Conservation (phyloP, 176 grass and related monocot genomes). For the Bromus sterilis region DNA sequence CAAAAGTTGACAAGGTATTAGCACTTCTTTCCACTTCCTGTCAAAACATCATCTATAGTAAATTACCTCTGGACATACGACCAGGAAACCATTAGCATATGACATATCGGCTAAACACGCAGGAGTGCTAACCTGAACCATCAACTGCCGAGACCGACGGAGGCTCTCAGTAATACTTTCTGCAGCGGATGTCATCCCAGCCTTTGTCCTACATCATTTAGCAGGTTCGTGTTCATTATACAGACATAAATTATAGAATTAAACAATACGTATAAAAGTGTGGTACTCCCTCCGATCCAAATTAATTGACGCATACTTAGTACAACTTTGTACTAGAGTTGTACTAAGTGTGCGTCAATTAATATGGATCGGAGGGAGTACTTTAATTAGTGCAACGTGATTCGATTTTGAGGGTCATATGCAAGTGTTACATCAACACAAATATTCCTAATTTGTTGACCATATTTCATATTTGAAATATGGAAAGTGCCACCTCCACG, state of each 20-base stretch:
- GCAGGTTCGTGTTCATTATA: not conserved
- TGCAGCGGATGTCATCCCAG: conserved; percentile 74
- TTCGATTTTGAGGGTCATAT: not conserved
- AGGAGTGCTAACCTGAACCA: conserved; percentile 70
- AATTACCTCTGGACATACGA: not conserved
- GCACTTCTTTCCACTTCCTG: conserved; percentile 55
- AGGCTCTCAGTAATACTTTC: conserved; percentile 90
- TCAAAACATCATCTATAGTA: not conserved
- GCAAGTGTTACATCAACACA: not conserved
- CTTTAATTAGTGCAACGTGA: not conserved
- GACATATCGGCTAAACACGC: not conserved
- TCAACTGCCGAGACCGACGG: conserved; percentile 51
- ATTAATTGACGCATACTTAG: too few species aligned
- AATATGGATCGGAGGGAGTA: too few species aligned
- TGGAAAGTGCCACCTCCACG: too few species aligned
- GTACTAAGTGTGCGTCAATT: too few species aligned
- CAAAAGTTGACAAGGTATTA: conserved; percentile 62
- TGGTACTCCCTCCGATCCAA: too few species aligned
- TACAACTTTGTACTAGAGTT: too few species aligned
- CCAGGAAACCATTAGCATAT: not conserved
- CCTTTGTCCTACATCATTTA: conserved; percentile 53
- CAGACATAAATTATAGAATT: not conserved
- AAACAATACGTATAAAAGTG: not conserved
- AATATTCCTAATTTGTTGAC: not conserved
- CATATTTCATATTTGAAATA: not conserved